A percentile compares a stretch with the other conserved stretches of the same genome.
phyloP scores from a whole-genome alignment of 108 stramenopile genomes.

The Craspedostauros australis region DNA sequence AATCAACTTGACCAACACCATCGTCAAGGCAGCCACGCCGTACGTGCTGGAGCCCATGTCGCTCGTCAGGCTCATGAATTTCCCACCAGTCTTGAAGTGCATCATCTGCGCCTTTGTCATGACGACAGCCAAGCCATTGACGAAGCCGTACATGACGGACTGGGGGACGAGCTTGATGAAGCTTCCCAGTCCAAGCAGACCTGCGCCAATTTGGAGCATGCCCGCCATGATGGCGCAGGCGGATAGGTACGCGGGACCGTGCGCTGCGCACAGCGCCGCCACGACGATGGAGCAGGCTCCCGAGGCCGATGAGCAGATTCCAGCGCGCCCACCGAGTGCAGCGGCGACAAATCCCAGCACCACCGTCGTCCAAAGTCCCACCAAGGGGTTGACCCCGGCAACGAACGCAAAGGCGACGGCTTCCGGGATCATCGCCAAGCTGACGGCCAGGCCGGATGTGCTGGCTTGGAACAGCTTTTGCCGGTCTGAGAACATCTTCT shows the following conservation, averaged over 20 bases:
- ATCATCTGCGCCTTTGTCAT: slow-evolving; percentile 83
- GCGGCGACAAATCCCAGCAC: slow-evolving; percentile 78
- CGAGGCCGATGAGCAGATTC: slow-evolving; percentile 77
- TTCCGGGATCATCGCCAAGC: slow-evolving; percentile 74
- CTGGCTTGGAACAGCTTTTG: slow-evolving; percentile 21
- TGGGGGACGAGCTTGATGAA: slow-evolving; percentile 80
- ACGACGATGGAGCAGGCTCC: slow-evolving; percentile 84
- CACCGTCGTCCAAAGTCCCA: slow-evolving; percentile 85
- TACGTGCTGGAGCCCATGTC: slow-evolving; percentile 37
- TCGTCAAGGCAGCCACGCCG: slow-evolving; percentile 54
- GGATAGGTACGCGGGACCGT: slow-evolving; percentile 72
- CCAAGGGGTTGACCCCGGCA: slow-evolving; percentile 66
- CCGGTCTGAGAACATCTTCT: slow-evolving; percentile 6
- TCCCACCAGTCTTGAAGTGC: slow-evolving; percentile 55
- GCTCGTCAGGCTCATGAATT: slow-evolving; percentile 29
- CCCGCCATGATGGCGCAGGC: slow-evolving; percentile 78
- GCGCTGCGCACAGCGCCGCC: slow-evolving; percentile 55
- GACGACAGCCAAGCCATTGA: slow-evolving; percentile 85
- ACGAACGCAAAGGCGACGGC: slow-evolving; percentile 71
- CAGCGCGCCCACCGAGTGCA: slow-evolving; percentile 76
- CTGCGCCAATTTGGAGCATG: slow-evolving; percentile 61
- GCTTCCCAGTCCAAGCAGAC: slow-evolving; percentile 60
- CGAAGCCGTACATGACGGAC: slow-evolving; percentile 90
- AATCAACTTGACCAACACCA: slow-evolving; percentile 54
- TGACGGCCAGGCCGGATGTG: slow-evolving; percentile 57